Conservation (phyloP, 2,329 filamentous ascomycete species). For the Calonectria multiphialidica region DNA sequence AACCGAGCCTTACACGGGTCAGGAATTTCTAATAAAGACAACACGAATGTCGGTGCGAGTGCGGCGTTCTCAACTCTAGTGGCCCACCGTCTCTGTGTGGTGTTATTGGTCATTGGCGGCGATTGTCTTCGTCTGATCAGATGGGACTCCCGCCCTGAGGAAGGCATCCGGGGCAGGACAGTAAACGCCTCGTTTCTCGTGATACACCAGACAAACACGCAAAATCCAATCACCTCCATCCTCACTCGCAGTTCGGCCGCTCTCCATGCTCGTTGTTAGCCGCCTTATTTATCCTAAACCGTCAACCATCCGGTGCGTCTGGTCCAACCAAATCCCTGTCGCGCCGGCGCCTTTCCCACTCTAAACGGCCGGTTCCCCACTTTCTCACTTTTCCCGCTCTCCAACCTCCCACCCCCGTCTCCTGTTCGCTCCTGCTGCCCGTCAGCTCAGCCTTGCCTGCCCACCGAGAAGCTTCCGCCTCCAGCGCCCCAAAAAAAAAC, state of each 20-base stretch:
- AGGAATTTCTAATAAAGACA: background rate
- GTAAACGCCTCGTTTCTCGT: too few species aligned
- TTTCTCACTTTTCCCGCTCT: background rate
- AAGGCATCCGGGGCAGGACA: background rate
- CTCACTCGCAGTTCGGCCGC: background rate
- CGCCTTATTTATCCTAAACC: background rate
- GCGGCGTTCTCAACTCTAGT: background rate
- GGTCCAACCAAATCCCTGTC: slow-evolving; percentile 9
- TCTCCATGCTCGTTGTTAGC: background rate
- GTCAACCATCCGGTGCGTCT: background rate
- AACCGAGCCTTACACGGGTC: background rate
- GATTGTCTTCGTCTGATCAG: background rate
- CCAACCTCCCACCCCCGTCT: background rate
- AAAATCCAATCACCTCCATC: background rate
- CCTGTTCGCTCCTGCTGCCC: background rate
- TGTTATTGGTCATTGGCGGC: too few species aligned
- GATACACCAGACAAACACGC: too few species aligned
- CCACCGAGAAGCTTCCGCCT: slow-evolving; percentile 32
- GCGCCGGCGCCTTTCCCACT: background rate
- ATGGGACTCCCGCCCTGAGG: background rate
- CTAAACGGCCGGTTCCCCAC: background rate
- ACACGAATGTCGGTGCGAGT: background rate
- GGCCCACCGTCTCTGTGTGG: background rate
- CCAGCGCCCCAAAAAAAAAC: background rate
- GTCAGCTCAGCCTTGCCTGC: slow-evolving; percentile 38